phyloP scores from a whole-genome alignment of 1,139 yeast species.

The Candida anutae region DNA sequence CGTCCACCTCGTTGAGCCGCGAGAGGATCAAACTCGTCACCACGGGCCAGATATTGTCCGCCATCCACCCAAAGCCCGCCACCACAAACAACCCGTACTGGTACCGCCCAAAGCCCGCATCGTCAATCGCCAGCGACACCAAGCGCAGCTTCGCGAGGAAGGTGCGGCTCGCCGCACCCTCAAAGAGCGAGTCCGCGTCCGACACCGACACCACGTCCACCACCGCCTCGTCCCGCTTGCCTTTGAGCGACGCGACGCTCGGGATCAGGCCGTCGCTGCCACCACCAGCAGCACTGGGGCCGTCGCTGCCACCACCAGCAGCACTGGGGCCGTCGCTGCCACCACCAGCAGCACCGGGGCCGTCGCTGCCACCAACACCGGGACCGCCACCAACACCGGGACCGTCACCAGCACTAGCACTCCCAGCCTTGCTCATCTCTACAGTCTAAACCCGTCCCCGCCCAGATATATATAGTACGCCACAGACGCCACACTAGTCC shows the following conservation, averaged over 20 bases:
- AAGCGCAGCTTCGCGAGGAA: conserved; percentile 29
- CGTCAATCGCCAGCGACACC: conserved; percentile 28
- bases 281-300: not conserved
- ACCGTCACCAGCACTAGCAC: no score
- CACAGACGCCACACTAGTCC: no score
- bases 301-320: not conserved
- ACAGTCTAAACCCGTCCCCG: no score
- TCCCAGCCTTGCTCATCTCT: no score
- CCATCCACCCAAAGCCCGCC: conserved; percentile 40
- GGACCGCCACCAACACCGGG: no score
- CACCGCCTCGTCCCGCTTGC: not conserved
- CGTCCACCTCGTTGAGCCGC: conserved; percentile 26
- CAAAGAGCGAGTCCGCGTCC: conserved; percentile 6
- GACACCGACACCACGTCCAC: not conserved
- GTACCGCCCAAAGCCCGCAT: conserved; percentile 36
- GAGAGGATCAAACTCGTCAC: conserved; percentile 30
- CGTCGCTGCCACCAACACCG: not conserved
- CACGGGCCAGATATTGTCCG: conserved; percentile 39
- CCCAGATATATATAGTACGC: no score
- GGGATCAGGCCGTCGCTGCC: not conserved
- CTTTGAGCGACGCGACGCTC: not conserved
- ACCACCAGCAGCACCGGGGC: not conserved
- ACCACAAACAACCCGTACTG: conserved; percentile 34
- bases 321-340: not conserved
- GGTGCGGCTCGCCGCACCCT: conserved; percentile 8